A percentile compares a stretch with the other conserved stretches of the same genome.
phyloP scores from a whole-genome alignment of 2,329 filamentous ascomycete species.

The Zelopaecilomyces penicillatus region DNA sequence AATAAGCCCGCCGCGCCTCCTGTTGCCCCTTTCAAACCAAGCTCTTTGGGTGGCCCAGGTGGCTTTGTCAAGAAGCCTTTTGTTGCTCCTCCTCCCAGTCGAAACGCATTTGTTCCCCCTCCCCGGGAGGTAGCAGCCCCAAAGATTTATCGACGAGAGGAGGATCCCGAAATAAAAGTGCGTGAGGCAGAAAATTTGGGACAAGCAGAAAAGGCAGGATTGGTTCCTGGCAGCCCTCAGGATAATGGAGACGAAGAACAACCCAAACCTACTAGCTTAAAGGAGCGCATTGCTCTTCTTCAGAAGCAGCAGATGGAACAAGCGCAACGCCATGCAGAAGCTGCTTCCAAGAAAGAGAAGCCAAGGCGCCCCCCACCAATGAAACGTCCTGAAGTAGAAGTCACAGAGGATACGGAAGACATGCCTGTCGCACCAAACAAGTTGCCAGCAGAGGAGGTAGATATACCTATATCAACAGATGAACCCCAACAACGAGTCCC shows the following conservation, averaged over 20 bases:
- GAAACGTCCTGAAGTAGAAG: constrained; percentile 45
- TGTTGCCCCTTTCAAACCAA: constrained; percentile 81
- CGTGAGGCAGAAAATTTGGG: constrained; percentile 58
- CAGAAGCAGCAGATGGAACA: constrained; percentile 93
- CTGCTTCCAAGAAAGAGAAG: constrained; percentile 76
- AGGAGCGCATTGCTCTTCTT: constrained; percentile 87
- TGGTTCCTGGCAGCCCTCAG: constrained; percentile 35
- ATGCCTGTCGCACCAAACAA: constrained; percentile 18
- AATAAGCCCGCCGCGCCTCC: constrained; percentile 84
- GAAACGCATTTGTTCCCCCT: constrained; percentile 80
- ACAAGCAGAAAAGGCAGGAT: constrained; percentile 59
- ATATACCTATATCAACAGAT: constrained; percentile 44
- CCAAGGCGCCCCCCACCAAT: constrained; percentile 64
- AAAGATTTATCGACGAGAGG: constrained; percentile 77
- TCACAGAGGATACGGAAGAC: constrained; percentile 21
- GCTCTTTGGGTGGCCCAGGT: constrained; percentile 45
- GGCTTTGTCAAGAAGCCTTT: constrained; percentile 95
- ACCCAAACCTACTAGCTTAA: constrained; percentile 86
- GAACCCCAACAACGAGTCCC: constrained; percentile 26
- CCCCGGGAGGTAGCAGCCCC: constrained; percentile 60
- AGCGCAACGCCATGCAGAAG: constrained; percentile 71
- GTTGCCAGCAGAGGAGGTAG: constrained; percentile 39
- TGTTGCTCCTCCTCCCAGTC: constrained; percentile 87
- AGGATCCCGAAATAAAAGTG: constrained; percentile 67
- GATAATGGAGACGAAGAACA: constrained; percentile 60